Evolutionary conservation across 2,329 filamentous ascomycete genomes (phyloP).

Genomic region (Orbilia oligospora): DNA sequence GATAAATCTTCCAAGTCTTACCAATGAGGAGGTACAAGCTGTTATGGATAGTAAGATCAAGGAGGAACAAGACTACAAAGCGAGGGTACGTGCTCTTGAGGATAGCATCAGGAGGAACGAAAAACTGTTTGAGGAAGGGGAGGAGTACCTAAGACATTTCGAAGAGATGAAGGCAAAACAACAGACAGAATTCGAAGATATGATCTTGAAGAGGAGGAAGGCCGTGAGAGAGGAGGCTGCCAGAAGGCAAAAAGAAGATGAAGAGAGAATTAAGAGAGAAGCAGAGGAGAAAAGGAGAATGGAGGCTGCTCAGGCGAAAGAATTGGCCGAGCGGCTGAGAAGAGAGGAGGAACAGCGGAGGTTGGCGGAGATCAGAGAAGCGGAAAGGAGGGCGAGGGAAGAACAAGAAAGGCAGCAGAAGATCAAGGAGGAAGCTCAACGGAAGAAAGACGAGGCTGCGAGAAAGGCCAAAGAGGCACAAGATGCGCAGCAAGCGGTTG

Average conservation of each 20-base stretch:
- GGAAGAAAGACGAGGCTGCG: conserved; percentile 15
- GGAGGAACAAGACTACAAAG: conserved; percentile 3
- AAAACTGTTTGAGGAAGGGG: neutral
- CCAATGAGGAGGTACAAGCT: neutral
- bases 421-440: neutral
- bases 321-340: neutral
- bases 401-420: conserved; percentile 13
- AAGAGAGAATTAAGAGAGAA: conserved; percentile 1
- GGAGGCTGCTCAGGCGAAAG: neutral
- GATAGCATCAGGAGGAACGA: neutral
- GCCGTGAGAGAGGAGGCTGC: neutral
- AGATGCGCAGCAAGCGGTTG: neutral
- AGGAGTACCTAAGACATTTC: neutral
- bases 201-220: neutral
- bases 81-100: neutral
- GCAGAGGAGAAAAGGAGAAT: neutral
- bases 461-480: conserved; percentile 22
- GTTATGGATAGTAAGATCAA: conserved; percentile 12
- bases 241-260: neutral
- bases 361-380: neutral
- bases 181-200: neutral
- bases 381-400: conserved; percentile 16
- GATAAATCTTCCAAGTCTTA: neutral
- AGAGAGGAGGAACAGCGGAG: conserved; percentile 21
- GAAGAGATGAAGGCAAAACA: neutral